Conservation (phyloP, 73 alveolate species). For the Paramecium biaurelia region DNA sequence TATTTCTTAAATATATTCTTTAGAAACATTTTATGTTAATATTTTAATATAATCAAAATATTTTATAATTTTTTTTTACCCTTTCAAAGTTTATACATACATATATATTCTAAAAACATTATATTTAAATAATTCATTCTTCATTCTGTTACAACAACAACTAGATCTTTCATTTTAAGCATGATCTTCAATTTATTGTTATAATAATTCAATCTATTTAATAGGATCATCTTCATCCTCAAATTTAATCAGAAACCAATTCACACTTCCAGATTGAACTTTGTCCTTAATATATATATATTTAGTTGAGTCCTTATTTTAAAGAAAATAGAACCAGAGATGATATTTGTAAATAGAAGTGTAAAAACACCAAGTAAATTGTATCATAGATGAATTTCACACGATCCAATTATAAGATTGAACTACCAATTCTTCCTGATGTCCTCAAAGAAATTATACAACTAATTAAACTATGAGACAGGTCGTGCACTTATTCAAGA, state of each 20-base stretch:
- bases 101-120: not conserved
- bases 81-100: not conserved
- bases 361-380: slow-evolving; percentile 41
- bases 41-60: not conserved
- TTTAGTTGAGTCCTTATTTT: slow-evolving; percentile 31
- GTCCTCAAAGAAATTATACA: slow-evolving; percentile 59
- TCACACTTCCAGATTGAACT: not conserved
- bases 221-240: slow-evolving; percentile 27
- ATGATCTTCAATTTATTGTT: not conserved
- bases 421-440: slow-evolving; percentile 57
- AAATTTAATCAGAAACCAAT: slow-evolving; percentile 41
- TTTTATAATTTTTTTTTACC: not conserved
- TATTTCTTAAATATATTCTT: slow-evolving; percentile 4
- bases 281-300: slow-evolving; percentile 45
- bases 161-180: not conserved
- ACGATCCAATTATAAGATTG: slow-evolving; percentile 55
- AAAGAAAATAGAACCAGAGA: slow-evolving; percentile 54
- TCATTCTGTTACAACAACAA: not conserved
- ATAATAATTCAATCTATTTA: not conserved
- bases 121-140: not conserved
- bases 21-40: not conserved
- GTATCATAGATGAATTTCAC: slow-evolving; percentile 52
- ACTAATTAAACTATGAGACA: slow-evolving; percentile 15
- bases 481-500: not conserved
- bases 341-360: slow-evolving; percentile 39